These are phyloP conservation scores for Sclerotinia trifoliorum DNA, from an alignment of 2,329 filamentous ascomycete species.

Conservation along the genomic window DNA sequence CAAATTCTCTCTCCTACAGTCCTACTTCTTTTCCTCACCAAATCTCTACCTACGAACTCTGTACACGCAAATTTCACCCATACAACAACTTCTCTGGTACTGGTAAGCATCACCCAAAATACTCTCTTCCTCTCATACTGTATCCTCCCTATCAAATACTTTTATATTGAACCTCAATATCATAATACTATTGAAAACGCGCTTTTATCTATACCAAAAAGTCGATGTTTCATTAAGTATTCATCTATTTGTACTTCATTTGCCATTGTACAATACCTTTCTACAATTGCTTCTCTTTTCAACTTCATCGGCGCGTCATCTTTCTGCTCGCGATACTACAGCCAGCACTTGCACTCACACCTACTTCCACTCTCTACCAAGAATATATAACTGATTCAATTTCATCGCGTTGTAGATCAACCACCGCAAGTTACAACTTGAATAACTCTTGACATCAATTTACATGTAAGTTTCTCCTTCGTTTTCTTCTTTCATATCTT, in stretches of 20 bases:
- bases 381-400: slow-evolving; percentile 25
- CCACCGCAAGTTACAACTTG: slow-evolving; percentile 24
- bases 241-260: background rate
- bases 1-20: slow-evolving; percentile 5
- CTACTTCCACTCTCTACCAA: background rate
- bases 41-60: slow-evolving; percentile 16
- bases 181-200: background rate
- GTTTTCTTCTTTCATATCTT: slow-evolving; percentile 24
- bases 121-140: background rate
- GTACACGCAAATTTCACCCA: slow-evolving; percentile 17
- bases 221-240: background rate
- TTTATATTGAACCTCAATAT: background rate
- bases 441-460: slow-evolving; percentile 21
- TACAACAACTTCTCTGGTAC: slow-evolving; percentile 13
- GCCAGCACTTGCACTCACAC: background rate
- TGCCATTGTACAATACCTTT: background rate
- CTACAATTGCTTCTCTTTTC: slow-evolving; percentile 19
- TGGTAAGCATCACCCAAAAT: slow-evolving; percentile 5
- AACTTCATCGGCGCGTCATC: slow-evolving; percentile 18
- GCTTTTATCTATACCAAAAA: slow-evolving; percentile 2
- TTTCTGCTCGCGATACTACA: slow-evolving; percentile 2
- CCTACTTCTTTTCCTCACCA: slow-evolving; percentile 19
- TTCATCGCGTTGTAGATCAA: slow-evolving; percentile 28
- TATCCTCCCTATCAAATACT: background rate
- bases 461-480: slow-evolving; percentile 29